These are phyloP conservation scores for Cercospora brassicicola DNA, from an alignment of 2,329 filamentous ascomycete species.

Conservation along the genomic window DNA sequence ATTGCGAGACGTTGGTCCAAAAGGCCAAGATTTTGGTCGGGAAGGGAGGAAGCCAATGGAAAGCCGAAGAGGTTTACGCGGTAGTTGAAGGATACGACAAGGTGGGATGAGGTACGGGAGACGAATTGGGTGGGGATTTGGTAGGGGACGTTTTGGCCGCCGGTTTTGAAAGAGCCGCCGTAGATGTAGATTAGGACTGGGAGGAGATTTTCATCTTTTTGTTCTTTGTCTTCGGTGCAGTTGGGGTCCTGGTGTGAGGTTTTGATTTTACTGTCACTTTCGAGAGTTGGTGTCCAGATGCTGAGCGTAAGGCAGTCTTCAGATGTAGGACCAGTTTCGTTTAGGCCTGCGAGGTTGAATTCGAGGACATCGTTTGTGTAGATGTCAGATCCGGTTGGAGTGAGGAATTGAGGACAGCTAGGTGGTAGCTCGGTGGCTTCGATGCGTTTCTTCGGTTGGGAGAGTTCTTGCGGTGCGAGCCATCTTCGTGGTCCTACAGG, in stretches of 20 bases:
- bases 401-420: conserved; percentile 35
- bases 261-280: background rate
- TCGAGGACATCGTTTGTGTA: conserved; percentile 35
- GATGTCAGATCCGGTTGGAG: conserved; percentile 21
- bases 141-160: conserved; percentile 49
- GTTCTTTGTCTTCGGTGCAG: background rate
- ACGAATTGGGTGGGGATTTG: conserved; percentile 50
- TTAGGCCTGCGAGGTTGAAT: conserved; percentile 36
- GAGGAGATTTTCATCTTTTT: conserved; percentile 18
- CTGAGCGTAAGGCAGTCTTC: conserved; percentile 53
- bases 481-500: conserved; percentile 40
- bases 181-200: conserved; percentile 53
- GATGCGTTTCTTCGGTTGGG: conserved; percentile 26
- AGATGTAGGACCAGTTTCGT: conserved; percentile 32
- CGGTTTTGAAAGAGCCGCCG: conserved; percentile 49
- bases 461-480: conserved; percentile 23
- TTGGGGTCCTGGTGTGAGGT: background rate
- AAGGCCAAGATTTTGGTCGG: conserved; percentile 50
- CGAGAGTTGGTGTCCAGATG: conserved; percentile 46
- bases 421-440: conserved; percentile 31
- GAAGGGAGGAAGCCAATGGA: conserved; percentile 38
- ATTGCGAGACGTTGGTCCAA: conserved; percentile 56
- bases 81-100: conserved; percentile 49
- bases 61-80: conserved; percentile 48
- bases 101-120: conserved; percentile 36